Percentiles rank a stretch among this genome's conserved stretches.
Conservation (phyloP, 192 early-diverging fungal species). For the Jimgerdemannia lactiflua region DNA sequence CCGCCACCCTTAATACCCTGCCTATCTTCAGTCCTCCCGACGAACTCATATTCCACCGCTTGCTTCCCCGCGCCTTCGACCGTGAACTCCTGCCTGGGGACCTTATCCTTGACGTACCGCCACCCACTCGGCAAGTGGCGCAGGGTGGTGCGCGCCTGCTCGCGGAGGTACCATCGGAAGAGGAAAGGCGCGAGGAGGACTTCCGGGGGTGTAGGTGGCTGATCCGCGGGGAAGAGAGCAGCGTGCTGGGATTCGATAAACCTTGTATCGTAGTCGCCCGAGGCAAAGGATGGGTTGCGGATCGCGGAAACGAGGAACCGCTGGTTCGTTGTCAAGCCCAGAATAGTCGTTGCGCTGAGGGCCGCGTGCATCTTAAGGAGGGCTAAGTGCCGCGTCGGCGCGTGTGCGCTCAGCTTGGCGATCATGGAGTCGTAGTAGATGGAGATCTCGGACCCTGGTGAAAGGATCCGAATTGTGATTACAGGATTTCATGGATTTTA, state of each 20-base stretch:
- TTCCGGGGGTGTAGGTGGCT: background rate
- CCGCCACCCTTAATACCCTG: slow-evolving; percentile 30
- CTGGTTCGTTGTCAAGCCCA: slow-evolving; percentile 59
- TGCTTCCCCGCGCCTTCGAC: slow-evolving; percentile 29
- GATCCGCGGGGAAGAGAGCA: background rate
- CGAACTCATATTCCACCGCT: slow-evolving; percentile 44
- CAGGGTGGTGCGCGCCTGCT: slow-evolving; percentile 38
- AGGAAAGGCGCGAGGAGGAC: slow-evolving; percentile 27
- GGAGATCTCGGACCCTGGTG: slow-evolving; percentile 40
- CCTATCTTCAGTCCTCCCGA: slow-evolving; percentile 34
- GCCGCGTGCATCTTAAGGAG: slow-evolving; percentile 39
- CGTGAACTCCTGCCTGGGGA: slow-evolving; percentile 29
- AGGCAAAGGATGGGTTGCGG: slow-evolving; percentile 42
- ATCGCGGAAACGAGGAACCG: slow-evolving; percentile 50
- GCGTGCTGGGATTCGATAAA: slow-evolving; percentile 36
- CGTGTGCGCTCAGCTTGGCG: slow-evolving; percentile 56
- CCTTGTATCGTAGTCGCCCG: slow-evolving; percentile 45
- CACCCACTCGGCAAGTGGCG: slow-evolving; percentile 42
- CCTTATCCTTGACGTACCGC: slow-evolving; percentile 48
- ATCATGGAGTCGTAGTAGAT: slow-evolving; percentile 64
- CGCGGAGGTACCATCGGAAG: slow-evolving; percentile 47
- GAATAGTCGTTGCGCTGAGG: slow-evolving; percentile 40
- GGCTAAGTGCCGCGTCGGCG: slow-evolving; percentile 52
- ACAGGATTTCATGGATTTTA: no score
- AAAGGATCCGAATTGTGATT: no score